phyloP scores from a whole-genome alignment of 202 grass and related monocot genomes.

The Saccharum hybrid region DNA sequence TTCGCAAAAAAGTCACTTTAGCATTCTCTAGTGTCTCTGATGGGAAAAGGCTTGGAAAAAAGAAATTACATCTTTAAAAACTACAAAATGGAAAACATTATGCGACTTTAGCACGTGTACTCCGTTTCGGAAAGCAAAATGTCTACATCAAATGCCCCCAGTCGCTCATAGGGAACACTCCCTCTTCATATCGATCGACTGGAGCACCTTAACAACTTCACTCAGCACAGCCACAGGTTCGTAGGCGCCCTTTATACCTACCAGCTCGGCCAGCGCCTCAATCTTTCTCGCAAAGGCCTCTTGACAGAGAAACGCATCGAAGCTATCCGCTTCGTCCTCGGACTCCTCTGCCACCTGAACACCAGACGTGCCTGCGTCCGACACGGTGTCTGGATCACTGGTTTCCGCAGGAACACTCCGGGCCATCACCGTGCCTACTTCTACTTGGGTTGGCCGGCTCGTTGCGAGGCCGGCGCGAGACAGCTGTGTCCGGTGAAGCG shows the following conservation, averaged over 20 bases:
- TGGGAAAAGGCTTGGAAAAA: no score
- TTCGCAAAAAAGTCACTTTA: no score
- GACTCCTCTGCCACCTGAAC: not conserved
- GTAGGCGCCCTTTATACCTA: slow-evolving; percentile 12
- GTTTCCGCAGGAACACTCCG: not conserved
- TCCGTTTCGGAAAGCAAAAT: no score
- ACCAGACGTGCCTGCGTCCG: slow-evolving; percentile 28
- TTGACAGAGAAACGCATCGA: not conserved
- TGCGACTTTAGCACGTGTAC: no score
- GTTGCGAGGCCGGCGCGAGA: not conserved
- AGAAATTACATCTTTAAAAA: no score
- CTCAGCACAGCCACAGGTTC: slow-evolving; percentile 8
- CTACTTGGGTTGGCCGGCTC: not conserved
- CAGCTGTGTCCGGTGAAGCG: slow-evolving; percentile 22
- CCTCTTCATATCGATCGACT: not conserved
- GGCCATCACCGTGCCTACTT: not conserved
- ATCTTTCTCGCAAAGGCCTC: slow-evolving; percentile 28
- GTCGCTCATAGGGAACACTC: not conserved
- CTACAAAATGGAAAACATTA: no score
- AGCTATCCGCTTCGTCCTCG: slow-evolving; percentile 26
- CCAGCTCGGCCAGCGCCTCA: slow-evolving; percentile 19
- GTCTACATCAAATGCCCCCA: not conserved
- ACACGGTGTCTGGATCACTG: slow-evolving; percentile 30
- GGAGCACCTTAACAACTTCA: slow-evolving; percentile 43
- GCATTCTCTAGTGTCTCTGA: no score